phyloP scores from a whole-genome alignment of 2,329 filamentous ascomycete genomes.

The Cercospora canescens region DNA sequence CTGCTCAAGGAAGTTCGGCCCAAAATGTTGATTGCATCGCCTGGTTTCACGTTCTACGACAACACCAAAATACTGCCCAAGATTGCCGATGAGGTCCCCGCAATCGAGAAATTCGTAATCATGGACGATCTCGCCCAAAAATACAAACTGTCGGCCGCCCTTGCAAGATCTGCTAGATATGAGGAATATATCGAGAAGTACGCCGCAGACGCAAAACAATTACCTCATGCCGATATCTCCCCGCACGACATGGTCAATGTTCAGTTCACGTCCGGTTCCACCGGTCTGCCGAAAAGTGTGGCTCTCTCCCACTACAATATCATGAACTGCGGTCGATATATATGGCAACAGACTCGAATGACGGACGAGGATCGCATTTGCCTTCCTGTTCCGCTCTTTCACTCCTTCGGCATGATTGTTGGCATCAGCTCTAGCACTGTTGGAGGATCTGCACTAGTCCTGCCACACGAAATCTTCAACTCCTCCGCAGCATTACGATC shows the following conservation, averaged over 20 bases:
- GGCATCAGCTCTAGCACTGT: constrained; percentile 30
- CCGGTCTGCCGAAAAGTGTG: constrained; percentile 70
- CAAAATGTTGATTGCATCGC: constrained; percentile 68
- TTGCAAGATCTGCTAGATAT: constrained; percentile 25
- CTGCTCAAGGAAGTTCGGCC: constrained; percentile 69
- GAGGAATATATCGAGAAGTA: constrained; percentile 29
- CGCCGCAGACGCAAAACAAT: constrained; percentile 15
- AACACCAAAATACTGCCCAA: constrained; percentile 58
- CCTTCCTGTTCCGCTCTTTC: constrained; percentile 81
- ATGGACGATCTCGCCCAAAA: constrained; percentile 33
- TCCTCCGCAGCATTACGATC: constrained; percentile 25
- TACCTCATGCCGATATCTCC: constrained; percentile 28
- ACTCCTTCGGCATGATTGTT: constrained; percentile 78
- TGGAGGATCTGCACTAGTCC: constrained; percentile 69
- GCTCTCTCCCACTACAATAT: constrained; percentile 54
- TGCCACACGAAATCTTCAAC: constrained; percentile 69
- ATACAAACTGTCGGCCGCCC: constrained; percentile 20
- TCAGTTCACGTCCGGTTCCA: constrained; percentile 67
- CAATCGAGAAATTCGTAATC: constrained; percentile 57
- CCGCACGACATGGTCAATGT: constrained; percentile 34
- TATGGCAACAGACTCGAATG: constrained; percentile 32
- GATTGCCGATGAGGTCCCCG: constrained; percentile 43
- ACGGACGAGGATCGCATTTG: constrained; percentile 66
- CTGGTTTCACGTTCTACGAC: constrained; percentile 61
- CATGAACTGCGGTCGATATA: constrained; percentile 32